Evolutionary conservation across 495 filamentous ascomycete genomes (phyloP).

Genomic region (Podospora anserina): DNA sequence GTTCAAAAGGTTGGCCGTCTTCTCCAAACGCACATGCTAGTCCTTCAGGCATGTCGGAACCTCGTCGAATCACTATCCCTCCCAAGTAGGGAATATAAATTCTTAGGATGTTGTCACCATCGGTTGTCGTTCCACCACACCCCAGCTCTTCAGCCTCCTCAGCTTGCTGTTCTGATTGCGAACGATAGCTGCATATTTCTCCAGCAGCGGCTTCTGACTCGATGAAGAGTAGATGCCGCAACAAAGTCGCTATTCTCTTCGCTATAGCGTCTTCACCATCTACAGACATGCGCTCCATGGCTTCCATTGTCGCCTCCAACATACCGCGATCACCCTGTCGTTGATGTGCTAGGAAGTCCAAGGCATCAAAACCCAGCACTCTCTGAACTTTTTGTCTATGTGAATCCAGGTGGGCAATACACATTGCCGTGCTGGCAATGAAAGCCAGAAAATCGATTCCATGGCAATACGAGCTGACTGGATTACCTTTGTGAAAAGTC

Average conservation of each 20-base stretch:
- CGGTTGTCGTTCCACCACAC: background rate
- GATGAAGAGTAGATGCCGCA: slow-evolving; percentile 26
- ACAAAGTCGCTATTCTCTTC: slow-evolving; percentile 4
- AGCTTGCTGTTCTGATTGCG: background rate
- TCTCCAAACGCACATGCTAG: background rate
- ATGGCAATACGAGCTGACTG: slow-evolving; percentile 33
- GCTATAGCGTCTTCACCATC: slow-evolving; percentile 2
- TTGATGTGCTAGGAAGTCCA: slow-evolving; percentile 38
- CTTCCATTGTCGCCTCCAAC: slow-evolving; percentile 41
- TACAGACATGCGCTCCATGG: slow-evolving; percentile 27
- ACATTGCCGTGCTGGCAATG: slow-evolving; percentile 34
- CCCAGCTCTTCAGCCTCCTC: background rate
- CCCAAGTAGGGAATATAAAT: background rate
- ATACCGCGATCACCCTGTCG: slow-evolving; percentile 42
- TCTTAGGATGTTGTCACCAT: background rate
- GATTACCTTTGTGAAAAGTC: slow-evolving; percentile 30
- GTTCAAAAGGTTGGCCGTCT: background rate
- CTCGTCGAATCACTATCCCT: background rate
- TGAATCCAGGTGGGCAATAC: slow-evolving; percentile 36
- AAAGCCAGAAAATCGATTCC: slow-evolving; percentile 41
- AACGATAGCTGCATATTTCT: background rate
- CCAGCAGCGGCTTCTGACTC: slow-evolving; percentile 20
- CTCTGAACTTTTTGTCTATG: slow-evolving; percentile 19
- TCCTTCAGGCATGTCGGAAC: background rate
- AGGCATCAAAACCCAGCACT: background rate